Evolutionary conservation across 1,139 yeast species (phyloP).

Genomic region (Suzukiozyma palmioleophila): DNA sequence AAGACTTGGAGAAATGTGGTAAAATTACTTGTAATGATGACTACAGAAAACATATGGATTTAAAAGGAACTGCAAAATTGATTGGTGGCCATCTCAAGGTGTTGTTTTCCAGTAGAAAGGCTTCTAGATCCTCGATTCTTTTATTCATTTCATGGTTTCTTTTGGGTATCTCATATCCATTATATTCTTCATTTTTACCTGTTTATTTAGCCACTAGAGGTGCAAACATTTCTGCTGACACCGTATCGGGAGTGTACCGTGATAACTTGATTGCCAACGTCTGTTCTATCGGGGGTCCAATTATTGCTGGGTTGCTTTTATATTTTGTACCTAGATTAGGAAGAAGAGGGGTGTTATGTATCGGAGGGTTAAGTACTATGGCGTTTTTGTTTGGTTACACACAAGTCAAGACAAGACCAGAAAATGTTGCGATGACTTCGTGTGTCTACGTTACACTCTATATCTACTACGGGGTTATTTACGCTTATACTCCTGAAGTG

Average conservation of each 20-base stretch:
- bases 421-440: slow-evolving; percentile 27
- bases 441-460: slow-evolving; percentile 25
- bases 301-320: slow-evolving; percentile 27
- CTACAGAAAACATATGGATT: slow-evolving; percentile 15
- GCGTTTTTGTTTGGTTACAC: slow-evolving; percentile 34
- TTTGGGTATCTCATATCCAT: slow-evolving; percentile 36
- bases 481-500: slow-evolving; percentile 33
- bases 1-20: slow-evolving; percentile 43
- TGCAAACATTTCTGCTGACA: slow-evolving; percentile 28
- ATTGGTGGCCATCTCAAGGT: slow-evolving; percentile 20
- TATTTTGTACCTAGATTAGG: slow-evolving; percentile 25
- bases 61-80: slow-evolving; percentile 17
- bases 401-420: slow-evolving; percentile 22
- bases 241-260: slow-evolving; percentile 26
- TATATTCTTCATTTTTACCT: slow-evolving; percentile 36
- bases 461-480: slow-evolving; percentile 30
- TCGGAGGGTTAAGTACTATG: slow-evolving; percentile 32
- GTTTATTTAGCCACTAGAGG: slow-evolving; percentile 35
- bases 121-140: slow-evolving; percentile 24
- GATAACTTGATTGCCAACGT: slow-evolving; percentile 27
- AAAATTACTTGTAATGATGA: slow-evolving; percentile 26
- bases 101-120: slow-evolving; percentile 23
- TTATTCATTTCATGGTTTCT: slow-evolving; percentile 33
- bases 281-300: slow-evolving; percentile 28
- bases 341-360: slow-evolving; percentile 27